Conservation (phyloP, 2,329 filamentous ascomycete species). For the Lecanicillium sp. region DNA sequence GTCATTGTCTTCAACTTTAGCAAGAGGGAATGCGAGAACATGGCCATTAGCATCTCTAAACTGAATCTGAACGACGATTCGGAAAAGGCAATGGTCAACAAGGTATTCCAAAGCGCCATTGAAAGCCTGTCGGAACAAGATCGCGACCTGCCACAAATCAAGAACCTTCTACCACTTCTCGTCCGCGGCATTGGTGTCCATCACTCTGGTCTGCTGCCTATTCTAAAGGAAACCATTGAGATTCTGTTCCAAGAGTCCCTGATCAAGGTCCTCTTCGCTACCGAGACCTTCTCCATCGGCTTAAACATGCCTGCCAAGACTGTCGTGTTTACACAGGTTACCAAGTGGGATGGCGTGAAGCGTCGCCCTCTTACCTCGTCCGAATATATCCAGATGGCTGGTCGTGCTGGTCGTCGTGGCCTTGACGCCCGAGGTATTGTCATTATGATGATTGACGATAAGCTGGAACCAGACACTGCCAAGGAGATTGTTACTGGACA, state of each 20-base stretch:
- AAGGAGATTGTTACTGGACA: conserved; percentile 94
- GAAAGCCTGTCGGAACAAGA: conserved; percentile 90
- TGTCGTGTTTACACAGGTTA: conserved; percentile 93
- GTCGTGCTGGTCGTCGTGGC: conserved; percentile 85
- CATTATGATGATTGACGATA: conserved; percentile 98
- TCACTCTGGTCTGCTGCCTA: conserved; percentile 87
- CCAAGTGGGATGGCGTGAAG: conserved; percentile 88
- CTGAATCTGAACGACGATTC: conserved; percentile 94
- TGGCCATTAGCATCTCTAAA: conserved; percentile 78
- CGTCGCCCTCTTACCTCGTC: conserved; percentile 89
- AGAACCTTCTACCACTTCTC: conserved; percentile 80
- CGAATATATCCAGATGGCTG: conserved; percentile 98
- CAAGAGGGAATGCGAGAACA: conserved; percentile 90
- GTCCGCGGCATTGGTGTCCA: conserved; percentile 93
- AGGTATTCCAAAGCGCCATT: conserved; percentile 90
- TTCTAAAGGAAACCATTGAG: conserved; percentile 96
- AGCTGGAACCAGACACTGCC: conserved; percentile 89
- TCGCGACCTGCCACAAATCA: conserved; percentile 79
- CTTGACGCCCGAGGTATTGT: conserved; percentile 89
- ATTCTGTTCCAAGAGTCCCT: conserved; percentile 91
- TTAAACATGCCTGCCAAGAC: conserved; percentile 92
- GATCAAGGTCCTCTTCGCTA: conserved; percentile 95
- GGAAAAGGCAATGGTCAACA: conserved; percentile 88
- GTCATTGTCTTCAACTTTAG: conserved; percentile 99
- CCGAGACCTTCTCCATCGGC: conserved; percentile 98